Evolutionary conservation across 2,329 filamentous ascomycete species (phyloP).

Genomic region (Neurospora sp.): DNA sequence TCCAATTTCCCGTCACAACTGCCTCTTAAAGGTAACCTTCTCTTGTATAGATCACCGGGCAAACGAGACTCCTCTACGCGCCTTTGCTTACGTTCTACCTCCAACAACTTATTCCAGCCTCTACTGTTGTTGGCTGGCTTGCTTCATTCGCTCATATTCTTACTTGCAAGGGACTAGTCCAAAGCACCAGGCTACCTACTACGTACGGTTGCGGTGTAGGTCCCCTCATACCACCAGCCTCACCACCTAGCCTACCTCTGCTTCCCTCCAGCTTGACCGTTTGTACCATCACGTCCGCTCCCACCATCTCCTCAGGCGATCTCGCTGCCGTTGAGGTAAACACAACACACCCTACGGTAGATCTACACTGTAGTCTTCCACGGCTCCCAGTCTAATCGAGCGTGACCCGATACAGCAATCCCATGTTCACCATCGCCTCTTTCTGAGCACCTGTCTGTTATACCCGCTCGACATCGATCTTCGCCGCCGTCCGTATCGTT

Average conservation of each 20-base stretch:
- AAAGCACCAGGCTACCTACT: background rate
- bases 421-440: background rate
- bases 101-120: background rate
- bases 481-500: background rate
- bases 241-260: background rate
- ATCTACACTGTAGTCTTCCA: background rate
- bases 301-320: background rate
- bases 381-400: background rate
- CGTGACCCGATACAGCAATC: background rate
- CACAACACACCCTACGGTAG: background rate
- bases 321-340: background rate
- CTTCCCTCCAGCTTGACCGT: background rate
- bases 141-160: background rate
- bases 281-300: background rate
- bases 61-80: background rate
- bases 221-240: background rate
- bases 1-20: background rate
- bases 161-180: background rate
- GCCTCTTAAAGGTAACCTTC: background rate
- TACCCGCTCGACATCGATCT: background rate
- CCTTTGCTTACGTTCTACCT: background rate
- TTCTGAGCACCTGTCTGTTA: background rate
- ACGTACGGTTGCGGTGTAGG: background rate
- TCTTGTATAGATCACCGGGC: background rate
- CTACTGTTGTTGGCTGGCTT: background rate